phyloP scores from a whole-genome alignment of 2,329 filamentous ascomycete genomes.

The Metarhizium anisopliae region DNA sequence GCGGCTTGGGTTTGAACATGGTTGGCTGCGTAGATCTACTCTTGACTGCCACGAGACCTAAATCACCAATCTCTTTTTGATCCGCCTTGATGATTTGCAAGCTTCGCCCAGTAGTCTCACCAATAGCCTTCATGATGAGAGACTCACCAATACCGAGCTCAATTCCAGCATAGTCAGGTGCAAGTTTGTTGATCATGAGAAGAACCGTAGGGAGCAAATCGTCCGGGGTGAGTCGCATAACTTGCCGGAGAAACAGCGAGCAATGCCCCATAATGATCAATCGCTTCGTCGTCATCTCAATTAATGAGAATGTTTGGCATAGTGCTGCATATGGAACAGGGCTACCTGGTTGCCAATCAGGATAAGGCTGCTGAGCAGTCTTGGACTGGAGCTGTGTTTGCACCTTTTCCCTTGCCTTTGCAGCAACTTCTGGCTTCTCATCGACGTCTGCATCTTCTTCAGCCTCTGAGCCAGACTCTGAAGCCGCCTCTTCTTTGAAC shows the following conservation, averaged over 20 bases:
- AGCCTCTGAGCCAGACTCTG: slow-evolving; percentile 28
- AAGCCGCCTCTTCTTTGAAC: slow-evolving; percentile 18
- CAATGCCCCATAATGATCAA: slow-evolving; percentile 83
- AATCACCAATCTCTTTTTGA: slow-evolving; percentile 91
- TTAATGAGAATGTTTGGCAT: slow-evolving; percentile 86
- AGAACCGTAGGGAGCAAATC: slow-evolving; percentile 84
- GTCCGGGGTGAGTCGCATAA: slow-evolving; percentile 80
- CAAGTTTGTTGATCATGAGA: slow-evolving; percentile 96
- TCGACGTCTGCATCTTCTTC: slow-evolving; percentile 44
- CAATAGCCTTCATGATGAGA: slow-evolving; percentile 96
- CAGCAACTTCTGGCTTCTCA: slow-evolving; percentile 59
- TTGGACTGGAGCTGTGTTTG: slow-evolving; percentile 65
- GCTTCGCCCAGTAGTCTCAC: slow-evolving; percentile 84
- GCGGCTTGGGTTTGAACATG: slow-evolving; percentile 93
- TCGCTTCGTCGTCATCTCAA: slow-evolving; percentile 91
- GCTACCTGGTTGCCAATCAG: slow-evolving; percentile 83
- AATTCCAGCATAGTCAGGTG: slow-evolving; percentile 91
- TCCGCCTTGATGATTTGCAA: slow-evolving; percentile 87
- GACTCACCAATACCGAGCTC: slow-evolving; percentile 98
- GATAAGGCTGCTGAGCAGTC: slow-evolving; percentile 67
- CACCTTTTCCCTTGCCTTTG: slow-evolving; percentile 70
- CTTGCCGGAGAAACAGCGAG: slow-evolving; percentile 83
- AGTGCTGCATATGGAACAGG: slow-evolving; percentile 92
- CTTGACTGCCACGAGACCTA: slow-evolving; percentile 91
- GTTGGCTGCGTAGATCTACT: slow-evolving; percentile 91